Evolutionary conservation across 2,329 filamentous ascomycete species (phyloP).

Genomic region (Claviceps monticola): DNA sequence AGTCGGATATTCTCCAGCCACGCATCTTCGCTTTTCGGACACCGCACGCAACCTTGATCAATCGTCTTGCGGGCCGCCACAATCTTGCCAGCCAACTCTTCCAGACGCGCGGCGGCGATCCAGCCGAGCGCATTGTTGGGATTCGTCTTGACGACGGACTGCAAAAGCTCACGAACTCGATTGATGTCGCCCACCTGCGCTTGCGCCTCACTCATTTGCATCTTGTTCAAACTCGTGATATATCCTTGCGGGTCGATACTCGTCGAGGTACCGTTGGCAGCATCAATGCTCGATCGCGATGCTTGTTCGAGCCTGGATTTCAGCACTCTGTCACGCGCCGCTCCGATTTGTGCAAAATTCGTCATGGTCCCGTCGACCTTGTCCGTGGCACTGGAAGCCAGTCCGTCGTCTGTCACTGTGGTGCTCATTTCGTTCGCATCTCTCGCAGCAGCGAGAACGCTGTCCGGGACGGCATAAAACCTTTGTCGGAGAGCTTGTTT

Average conservation of each 20-base stretch:
- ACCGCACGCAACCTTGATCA: conserved; percentile 74
- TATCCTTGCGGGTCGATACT: conserved; percentile 94
- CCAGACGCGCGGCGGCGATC: conserved; percentile 85
- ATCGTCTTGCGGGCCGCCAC: conserved; percentile 83
- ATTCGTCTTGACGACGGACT: conserved; percentile 95
- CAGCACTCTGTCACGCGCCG: conserved; percentile 87
- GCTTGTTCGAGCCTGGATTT: conserved; percentile 89
- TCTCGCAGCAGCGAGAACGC: conserved; percentile 76
- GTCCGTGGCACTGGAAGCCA: conserved; percentile 23
- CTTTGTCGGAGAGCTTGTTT: conserved; percentile 71
- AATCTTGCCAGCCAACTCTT: conserved; percentile 84
- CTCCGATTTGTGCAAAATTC: conserved; percentile 95
- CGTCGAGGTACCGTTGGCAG: conserved; percentile 65
- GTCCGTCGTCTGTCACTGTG: conserved; percentile 71
- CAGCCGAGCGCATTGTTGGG: conserved; percentile 88
- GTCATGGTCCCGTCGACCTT: conserved; percentile 80
- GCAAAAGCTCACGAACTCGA: conserved; percentile 78
- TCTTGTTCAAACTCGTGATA: conserved; percentile 77
- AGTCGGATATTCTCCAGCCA: conserved; percentile 95
- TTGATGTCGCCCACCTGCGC: conserved; percentile 89
- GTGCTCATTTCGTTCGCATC: conserved; percentile 73
- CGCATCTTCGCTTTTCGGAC: conserved; percentile 84
- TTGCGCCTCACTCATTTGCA: conserved; percentile 64
- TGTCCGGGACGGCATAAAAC: conserved; percentile 95
- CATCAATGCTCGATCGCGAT: conserved; percentile 52